A percentile compares a stretch with the other conserved stretches of the same genome.
phyloP scores from a whole-genome alignment of 768 basidiomycete species.

The Porpolomopsis calyptriformis region DNA sequence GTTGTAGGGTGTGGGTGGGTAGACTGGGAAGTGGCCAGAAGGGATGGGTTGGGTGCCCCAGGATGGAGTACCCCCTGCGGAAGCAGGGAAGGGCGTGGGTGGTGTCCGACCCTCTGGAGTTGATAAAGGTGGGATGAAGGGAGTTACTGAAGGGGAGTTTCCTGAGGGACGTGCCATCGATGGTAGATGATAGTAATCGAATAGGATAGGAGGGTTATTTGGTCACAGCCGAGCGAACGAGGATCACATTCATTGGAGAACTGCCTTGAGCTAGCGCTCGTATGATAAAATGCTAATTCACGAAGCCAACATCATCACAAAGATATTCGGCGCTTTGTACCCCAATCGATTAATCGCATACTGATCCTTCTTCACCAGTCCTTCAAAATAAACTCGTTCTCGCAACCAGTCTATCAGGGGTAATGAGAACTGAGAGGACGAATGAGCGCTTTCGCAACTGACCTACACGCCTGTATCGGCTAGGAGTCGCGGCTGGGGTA shows the following conservation, averaged over 20 bases:
- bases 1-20: constrained; percentile 29
- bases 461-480: constrained; percentile 56
- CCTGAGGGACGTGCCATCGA: not conserved
- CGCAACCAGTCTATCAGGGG: constrained; percentile 58
- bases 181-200: not conserved
- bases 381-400: constrained; percentile 63
- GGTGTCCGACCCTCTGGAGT: constrained; percentile 25
- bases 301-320: constrained; percentile 52
- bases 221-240: not conserved
- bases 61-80: constrained; percentile 18
- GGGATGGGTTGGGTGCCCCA: constrained; percentile 27
- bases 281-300: not conserved
- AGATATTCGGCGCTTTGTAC: constrained; percentile 70
- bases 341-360: constrained; percentile 57
- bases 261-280: not conserved
- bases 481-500: constrained; percentile 35
- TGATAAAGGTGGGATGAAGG: constrained; percentile 32
- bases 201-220: not conserved
- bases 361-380: constrained; percentile 44
- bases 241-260: not conserved
- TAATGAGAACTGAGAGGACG: not conserved
- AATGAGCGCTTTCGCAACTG: no score
- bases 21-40: constrained; percentile 28
- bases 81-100: constrained; percentile 20
- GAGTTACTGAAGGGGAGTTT: constrained; percentile 16